Evolutionary conservation across 2,329 filamentous ascomycete genomes (phyloP), one percentile per base, ranked within the genome.

Genomic region (Penicillium decumbens): DNA sequence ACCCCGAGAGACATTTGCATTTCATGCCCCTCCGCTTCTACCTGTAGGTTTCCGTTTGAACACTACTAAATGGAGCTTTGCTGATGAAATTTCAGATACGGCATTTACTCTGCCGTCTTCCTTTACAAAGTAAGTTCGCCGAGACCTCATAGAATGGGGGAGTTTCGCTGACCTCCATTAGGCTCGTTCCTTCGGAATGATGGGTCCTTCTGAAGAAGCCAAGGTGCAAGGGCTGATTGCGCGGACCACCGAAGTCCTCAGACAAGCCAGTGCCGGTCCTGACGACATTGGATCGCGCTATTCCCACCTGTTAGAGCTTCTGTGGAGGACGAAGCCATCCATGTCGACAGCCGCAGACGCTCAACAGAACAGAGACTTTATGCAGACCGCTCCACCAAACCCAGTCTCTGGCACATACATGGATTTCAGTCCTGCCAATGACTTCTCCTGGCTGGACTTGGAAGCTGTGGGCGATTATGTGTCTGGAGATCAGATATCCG

Each of bases 1-100:
- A 84, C 47, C 80, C 82, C 0, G 75, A 78, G 43, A 77, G 75
- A 13, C 77, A 80, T 39, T 71, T 85, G 13, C 78, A 81, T 51
- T 84, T 80, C 52, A 83, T 85, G 80, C 82, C 82, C 1, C 69
- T 84, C 7, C 74, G 81, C 27, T 85, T 81, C 59, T 85, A 83
- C 53, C 69, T 85, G 27, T 85, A 77, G 51, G 76, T 73, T 2
- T 7, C 29, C 13, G 42, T 15, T 39, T 9, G 24, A 13, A 13
- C n/a, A 18, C n/a, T 9, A 12, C 2, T n/a, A 6, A 6, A 15
- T 12, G 15, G 25, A 12, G 23, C 25, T 7, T 25, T 43, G 39
- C 56, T 61, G 35, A 63, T 37, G 51, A 33, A 23, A 3, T 6
- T 42, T 45, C 23, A 72, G 67, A 47, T 72, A 77, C 52, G 72